These are phyloP conservation scores for Pharnaceum exiguum DNA, from an alignment of 148 eudicot genomes.

Conservation along the genomic window DNA sequence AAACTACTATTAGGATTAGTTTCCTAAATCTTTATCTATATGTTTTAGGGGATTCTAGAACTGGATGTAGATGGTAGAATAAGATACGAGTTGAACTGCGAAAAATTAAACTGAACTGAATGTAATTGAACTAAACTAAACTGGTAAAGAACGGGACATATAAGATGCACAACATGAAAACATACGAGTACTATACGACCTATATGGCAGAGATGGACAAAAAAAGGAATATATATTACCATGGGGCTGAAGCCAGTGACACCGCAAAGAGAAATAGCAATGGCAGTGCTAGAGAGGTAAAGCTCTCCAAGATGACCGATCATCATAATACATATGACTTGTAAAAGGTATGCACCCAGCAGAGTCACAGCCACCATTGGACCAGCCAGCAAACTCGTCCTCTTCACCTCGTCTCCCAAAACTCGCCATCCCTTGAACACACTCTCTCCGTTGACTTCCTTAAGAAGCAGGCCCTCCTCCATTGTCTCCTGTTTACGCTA, in stretches of 20 bases:
- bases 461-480: conserved; percentile 24
- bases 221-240: too few relatives aligned
- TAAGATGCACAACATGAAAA: too few relatives aligned
- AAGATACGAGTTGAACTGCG: too few relatives aligned
- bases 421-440: conserved; percentile 8
- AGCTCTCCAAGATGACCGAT: conserved; percentile 54
- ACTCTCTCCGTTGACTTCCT: neutral
- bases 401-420: conserved; percentile 31
- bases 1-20: too few relatives aligned
- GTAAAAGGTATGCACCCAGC: conserved; percentile 32
- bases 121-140: too few relatives aligned
- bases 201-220: neutral
- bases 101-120: too few relatives aligned
- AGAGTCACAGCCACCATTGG: conserved; percentile 42
- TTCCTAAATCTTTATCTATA: too few relatives aligned
- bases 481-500: too few relatives aligned
- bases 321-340: conserved; percentile 35
- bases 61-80: too few relatives aligned
- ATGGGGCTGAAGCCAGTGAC: conserved; percentile 49
- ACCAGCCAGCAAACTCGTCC: conserved; percentile 33
- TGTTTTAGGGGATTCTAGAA: too few relatives aligned
- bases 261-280: conserved; percentile 34
- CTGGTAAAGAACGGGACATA: too few relatives aligned
- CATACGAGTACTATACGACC: too few relatives aligned
- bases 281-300: conserved; percentile 33